Conservation (phyloP, 2,329 filamentous ascomycete species). For the Pyrenochaeta sp. region DNA sequence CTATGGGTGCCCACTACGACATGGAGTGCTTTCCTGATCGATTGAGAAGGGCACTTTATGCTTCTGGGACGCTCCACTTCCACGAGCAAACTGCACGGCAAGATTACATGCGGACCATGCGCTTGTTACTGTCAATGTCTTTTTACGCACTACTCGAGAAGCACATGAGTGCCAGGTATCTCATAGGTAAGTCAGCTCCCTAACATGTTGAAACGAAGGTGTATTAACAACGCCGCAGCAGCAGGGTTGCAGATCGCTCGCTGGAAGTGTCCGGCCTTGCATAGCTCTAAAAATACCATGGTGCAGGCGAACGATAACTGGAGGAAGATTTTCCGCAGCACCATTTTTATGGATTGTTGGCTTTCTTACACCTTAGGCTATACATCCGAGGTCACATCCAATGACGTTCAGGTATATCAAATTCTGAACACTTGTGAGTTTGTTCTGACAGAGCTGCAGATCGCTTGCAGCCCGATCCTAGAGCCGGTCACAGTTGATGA, state of each 20-base stretch:
- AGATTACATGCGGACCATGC: conserved; percentile 47
- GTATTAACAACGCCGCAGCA: conserved; percentile 27
- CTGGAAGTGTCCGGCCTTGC: conserved; percentile 34
- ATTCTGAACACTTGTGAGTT: not conserved
- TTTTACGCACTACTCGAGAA: conserved; percentile 50
- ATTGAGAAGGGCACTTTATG: conserved; percentile 41
- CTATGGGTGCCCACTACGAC: conserved; percentile 50
- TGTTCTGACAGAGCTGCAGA: conserved; percentile 31
- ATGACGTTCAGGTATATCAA: conserved; percentile 38
- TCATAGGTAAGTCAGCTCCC: conserved; percentile 39
- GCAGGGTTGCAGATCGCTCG: conserved; percentile 48
- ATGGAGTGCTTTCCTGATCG: conserved; percentile 44
- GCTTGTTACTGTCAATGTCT: conserved; percentile 44
- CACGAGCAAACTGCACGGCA: conserved; percentile 39
- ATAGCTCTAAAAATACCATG: not conserved
- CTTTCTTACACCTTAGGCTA: conserved; percentile 50
- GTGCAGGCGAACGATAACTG: conserved; percentile 24
- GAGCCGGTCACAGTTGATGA: conserved; percentile 36
- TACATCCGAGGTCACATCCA: conserved; percentile 37
- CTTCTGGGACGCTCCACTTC: conserved; percentile 45
- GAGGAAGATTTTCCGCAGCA: conserved; percentile 42
- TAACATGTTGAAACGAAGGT: fast-evolving
- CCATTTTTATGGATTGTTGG: conserved; percentile 52
- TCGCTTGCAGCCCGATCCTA: conserved; percentile 25
- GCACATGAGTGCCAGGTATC: conserved; percentile 49